Evolutionary conservation across 192 early-diverging fungal genomes (phyloP), one percentile per base, ranked within the genome.

Genomic region (Globomyces pollinis-pini): DNA sequence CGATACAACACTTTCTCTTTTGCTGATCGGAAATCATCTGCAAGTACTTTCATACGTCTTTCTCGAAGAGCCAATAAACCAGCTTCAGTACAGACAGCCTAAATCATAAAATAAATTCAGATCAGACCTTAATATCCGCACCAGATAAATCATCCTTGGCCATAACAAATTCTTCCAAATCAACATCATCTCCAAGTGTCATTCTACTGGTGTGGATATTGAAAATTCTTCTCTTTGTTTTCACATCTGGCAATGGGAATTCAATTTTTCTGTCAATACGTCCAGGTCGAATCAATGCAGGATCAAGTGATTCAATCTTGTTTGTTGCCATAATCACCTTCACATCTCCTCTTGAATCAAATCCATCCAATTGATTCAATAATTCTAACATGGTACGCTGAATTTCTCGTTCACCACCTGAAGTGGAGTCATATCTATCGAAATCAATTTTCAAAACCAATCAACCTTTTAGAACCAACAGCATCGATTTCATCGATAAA

Each of bases 261-360:
- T 99, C 96, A 63, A 99, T 97, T 70, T 99, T 99, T 59, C 96
- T 81, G 64, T 99, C 96, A 61, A 99, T 69, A 61, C 96, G 89
- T 33, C 94, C 96, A 15, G 96, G 96, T 63, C 96, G 89, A 57
- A 99, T 70, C 57, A 99, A 84, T 3, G 94, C 94, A 31, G 96
- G 96, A 72, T 99, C 96, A 24, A 99, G 70, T 2, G 93, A 94
- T 57, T 99, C 96, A 30, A 91, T 92, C 59, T 93, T 87, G 73
- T 99, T 99, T 18, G 94, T 99, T 0, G 96, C 96, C 96, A 99
- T 97, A 52, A 99, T 99, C 21, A 97, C 96, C 79, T 99, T 99
- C 62, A 99, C 92, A 69, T 97, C 94, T 9, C 88, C 89, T 12
- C 92, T 91, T 66, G 94, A 91, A 67, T 99, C 96, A 65, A 99